These are phyloP conservation scores for Taiwanofungus camphoratus DNA, from an alignment of 1,284 basidiomycete species.

Conservation along the genomic window DNA sequence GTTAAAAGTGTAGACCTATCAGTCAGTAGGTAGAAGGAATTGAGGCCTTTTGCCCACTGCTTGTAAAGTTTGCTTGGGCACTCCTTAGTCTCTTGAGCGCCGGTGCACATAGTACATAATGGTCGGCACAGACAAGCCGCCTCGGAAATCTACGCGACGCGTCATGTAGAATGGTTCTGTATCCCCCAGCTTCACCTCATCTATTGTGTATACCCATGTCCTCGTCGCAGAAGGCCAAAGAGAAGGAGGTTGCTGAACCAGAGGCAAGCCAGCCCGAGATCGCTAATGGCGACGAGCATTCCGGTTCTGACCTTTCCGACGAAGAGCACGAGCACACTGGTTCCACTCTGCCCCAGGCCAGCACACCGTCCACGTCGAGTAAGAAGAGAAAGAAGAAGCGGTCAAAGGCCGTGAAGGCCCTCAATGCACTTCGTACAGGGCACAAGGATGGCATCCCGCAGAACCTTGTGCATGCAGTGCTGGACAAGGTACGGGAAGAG, in stretches of 20 bases:
- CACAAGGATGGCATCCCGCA: conserved; percentile 48
- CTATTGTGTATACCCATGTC: conserved; percentile 15
- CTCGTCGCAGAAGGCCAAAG: conserved; percentile 31
- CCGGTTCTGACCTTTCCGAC: conserved; percentile 32
- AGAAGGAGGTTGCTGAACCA: conserved; percentile 39
- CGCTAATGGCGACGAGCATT: conserved; percentile 22
- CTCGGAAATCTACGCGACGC: too few species aligned
- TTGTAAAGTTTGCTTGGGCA: too few species aligned
- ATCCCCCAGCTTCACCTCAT: not conserved
- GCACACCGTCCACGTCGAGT: conserved; percentile 32
- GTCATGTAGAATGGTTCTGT: not conserved
- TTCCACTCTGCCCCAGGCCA: conserved; percentile 23
- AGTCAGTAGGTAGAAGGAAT: too few species aligned
- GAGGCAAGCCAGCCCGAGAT: conserved; percentile 19
- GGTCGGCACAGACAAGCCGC: too few species aligned
- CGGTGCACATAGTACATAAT: too few species aligned
- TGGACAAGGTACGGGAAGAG: conserved; percentile 54
- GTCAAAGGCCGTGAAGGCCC: conserved; percentile 53
- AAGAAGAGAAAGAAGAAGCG: conserved; percentile 78
- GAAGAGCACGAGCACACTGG: conserved; percentile 21
- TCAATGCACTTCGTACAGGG: conserved; percentile 44
- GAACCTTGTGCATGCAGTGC: conserved; percentile 51
- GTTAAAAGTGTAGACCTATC: not conserved
- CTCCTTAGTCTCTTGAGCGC: too few species aligned
- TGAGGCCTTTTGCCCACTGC: too few species aligned